Evolutionary conservation across 2,329 filamentous ascomycete genomes (phyloP).

Genomic region (Ophiocordyceps sinensis): DNA sequence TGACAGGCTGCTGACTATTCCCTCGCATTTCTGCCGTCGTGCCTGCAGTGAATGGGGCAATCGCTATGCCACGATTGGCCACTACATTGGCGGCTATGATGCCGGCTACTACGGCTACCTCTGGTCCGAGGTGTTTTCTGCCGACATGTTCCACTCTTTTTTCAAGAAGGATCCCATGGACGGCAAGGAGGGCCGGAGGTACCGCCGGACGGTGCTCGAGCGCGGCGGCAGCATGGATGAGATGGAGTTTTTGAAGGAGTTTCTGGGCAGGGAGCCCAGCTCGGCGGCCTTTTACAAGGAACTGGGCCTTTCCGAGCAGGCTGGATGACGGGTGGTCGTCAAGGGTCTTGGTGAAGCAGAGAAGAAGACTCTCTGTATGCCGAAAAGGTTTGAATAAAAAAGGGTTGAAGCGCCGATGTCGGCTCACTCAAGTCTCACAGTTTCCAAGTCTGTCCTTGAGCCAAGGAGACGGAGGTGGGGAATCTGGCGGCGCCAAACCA

Average conservation of each 20-base stretch:
- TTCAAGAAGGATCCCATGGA: conserved; percentile 73
- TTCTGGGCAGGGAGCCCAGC: conserved; percentile 62
- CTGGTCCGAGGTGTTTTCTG: conserved; percentile 65
- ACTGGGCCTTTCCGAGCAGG: conserved; percentile 33
- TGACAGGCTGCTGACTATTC: neutral
- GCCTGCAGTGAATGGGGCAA: conserved; percentile 50
- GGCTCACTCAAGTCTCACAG: too few relatives aligned
- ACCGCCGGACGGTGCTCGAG: conserved; percentile 66
- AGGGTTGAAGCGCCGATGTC: too few relatives aligned
- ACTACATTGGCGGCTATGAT: conserved; percentile 74
- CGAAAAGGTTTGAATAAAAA: too few relatives aligned
- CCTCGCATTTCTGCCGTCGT: neutral
- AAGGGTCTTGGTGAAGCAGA: too few relatives aligned
- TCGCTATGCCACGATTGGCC: conserved; percentile 67
- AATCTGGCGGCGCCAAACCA: too few relatives aligned
- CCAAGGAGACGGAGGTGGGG: too few relatives aligned
- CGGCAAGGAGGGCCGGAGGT: conserved; percentile 55
- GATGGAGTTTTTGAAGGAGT: conserved; percentile 66
- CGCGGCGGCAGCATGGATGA: conserved; percentile 67
- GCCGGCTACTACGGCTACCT: conserved; percentile 70
- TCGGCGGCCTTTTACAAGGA: conserved; percentile 71
- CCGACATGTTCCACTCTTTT: conserved; percentile 74
- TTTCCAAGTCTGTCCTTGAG: too few relatives aligned
- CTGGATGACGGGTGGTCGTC: too few relatives aligned
- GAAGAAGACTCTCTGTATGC: too few relatives aligned